Percentiles rank a stretch among this genome's conserved stretches.
Conservation (phyloP, 2,329 filamentous ascomycete genomes). For the Curvularia sp. region DNA sequence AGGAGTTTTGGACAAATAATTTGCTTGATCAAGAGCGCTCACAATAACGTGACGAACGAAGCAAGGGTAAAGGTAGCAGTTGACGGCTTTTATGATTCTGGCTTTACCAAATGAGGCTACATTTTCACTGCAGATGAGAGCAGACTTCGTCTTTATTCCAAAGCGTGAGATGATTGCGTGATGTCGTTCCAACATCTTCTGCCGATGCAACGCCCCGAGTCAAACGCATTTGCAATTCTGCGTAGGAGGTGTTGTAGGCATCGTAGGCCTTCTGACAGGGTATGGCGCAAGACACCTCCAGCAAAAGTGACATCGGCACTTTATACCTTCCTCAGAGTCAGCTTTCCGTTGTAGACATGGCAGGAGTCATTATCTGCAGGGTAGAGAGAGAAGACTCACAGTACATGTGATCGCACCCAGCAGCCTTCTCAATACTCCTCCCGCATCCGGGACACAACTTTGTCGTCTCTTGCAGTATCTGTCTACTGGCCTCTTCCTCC, state of each 20-base stretch:
- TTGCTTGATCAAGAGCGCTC: neutral
- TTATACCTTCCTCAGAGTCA: conserved; percentile 31
- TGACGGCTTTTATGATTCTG: neutral
- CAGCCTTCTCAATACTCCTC: neutral
- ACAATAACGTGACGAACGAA: neutral
- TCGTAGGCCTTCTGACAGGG: neutral
- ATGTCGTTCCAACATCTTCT: neutral
- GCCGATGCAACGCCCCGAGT: neutral
- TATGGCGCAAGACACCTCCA: conserved; percentile 48
- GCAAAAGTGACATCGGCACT: conserved; percentile 52
- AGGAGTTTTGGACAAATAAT: neutral
- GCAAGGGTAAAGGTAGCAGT: neutral
- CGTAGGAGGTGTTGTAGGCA: neutral
- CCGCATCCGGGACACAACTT: neutral
- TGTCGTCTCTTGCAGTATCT: neutral
- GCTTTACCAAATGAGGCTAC: neutral
- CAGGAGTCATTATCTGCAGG: neutral
- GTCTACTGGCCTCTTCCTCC: neutral
- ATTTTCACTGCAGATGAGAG: neutral
- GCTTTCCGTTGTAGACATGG: too few relatives aligned
- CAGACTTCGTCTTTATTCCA: neutral
- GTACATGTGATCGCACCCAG: neutral
- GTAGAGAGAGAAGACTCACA: neutral
- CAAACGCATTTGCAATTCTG: neutral
- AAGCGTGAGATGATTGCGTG: neutral